A percentile compares a stretch with the other conserved stretches of the same genome.
Evolutionary conservation across 2,329 filamentous ascomycete species (phyloP).

Genomic region (Hortaea sp.): DNA sequence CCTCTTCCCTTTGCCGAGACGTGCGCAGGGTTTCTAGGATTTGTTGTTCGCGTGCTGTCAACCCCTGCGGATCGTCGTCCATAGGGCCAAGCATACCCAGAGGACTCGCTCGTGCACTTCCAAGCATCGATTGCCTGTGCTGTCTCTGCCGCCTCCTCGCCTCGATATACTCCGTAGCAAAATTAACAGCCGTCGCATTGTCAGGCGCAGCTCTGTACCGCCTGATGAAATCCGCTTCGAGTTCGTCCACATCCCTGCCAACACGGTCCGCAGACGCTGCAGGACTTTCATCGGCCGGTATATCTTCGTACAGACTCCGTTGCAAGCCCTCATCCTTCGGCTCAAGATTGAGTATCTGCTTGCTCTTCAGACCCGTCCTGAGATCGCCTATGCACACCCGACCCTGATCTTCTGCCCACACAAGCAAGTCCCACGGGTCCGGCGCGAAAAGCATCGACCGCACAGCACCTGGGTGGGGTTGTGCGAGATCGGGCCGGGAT

Average conservation of each 20-base stretch:
- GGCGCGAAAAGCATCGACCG: slow-evolving; percentile 89
- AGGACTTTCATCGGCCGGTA: slow-evolving; percentile 27
- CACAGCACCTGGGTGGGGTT: slow-evolving; percentile 56
- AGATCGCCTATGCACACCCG: slow-evolving; percentile 65
- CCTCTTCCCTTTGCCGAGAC: slow-evolving; percentile 33
- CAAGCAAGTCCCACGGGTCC: slow-evolving; percentile 77
- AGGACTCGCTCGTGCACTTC: slow-evolving; percentile 13
- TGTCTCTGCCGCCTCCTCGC: slow-evolving; percentile 26
- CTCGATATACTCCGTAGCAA: slow-evolving; percentile 35
- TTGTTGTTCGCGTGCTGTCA: slow-evolving; percentile 36
- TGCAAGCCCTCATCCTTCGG: slow-evolving; percentile 46
- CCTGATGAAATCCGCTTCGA: slow-evolving; percentile 34
- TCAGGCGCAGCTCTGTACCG: slow-evolving; percentile 33
- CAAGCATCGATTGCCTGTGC: slow-evolving; percentile 23
- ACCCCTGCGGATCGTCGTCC: slow-evolving; percentile 36
- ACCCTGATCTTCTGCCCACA: slow-evolving; percentile 86
- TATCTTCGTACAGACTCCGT: slow-evolving; percentile 32
- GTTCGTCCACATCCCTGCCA: slow-evolving; percentile 33
- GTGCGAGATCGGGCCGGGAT: slow-evolving; percentile 55
- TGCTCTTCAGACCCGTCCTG: slow-evolving; percentile 53
- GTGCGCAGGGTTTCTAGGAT: slow-evolving; percentile 37
- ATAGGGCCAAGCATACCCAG: slow-evolving; percentile 7
- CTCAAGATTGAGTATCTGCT: slow-evolving; percentile 59
- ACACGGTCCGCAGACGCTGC: not conserved
- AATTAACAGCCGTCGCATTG: slow-evolving; percentile 29